Conservation (phyloP, 2,329 filamentous ascomycete species). For the Penicillium sp. region DNA sequence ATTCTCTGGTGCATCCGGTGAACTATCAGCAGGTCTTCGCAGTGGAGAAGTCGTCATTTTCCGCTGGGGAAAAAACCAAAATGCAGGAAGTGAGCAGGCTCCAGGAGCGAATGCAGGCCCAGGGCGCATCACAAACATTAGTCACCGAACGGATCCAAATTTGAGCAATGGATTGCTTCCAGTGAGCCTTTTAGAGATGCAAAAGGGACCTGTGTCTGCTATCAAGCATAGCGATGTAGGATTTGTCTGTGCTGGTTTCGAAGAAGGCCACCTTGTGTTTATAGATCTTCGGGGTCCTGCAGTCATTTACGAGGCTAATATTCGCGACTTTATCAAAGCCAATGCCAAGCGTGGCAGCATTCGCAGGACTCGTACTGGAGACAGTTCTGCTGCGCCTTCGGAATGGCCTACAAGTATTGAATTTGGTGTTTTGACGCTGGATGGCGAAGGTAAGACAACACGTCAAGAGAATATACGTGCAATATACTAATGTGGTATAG, state of each 20-base stretch:
- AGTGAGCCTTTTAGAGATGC: conserved; percentile 74
- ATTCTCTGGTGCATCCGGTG: conserved; percentile 74
- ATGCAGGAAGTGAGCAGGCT: conserved; percentile 61
- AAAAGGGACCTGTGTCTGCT: conserved; percentile 74
- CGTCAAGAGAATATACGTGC: background rate
- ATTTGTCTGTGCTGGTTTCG: conserved; percentile 82
- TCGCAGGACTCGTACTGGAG: conserved; percentile 49
- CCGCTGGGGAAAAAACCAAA: conserved; percentile 78
- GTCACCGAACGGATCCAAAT: conserved; percentile 64
- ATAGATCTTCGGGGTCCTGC: conserved; percentile 84
- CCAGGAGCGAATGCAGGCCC: conserved; percentile 55
- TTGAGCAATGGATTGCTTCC: conserved; percentile 80
- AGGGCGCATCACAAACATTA: conserved; percentile 71
- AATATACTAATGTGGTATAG: conserved; percentile 33
- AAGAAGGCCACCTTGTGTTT: conserved; percentile 73
- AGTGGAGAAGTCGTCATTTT: conserved; percentile 85
- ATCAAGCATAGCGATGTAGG: conserved; percentile 86
- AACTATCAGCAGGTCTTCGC: conserved; percentile 76
- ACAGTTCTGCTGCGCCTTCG: conserved; percentile 45
- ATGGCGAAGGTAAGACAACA: conserved; percentile 63
- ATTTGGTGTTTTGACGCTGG: conserved; percentile 89
- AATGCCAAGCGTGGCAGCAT: conserved; percentile 74
- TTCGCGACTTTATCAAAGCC: conserved; percentile 67
- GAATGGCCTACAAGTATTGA: conserved; percentile 82
- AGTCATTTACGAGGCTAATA: conserved; percentile 71